These are phyloP conservation scores for Knoxdaviesia capensis DNA, from an alignment of 2,329 filamentous ascomycete genomes.

Conservation along the genomic window DNA sequence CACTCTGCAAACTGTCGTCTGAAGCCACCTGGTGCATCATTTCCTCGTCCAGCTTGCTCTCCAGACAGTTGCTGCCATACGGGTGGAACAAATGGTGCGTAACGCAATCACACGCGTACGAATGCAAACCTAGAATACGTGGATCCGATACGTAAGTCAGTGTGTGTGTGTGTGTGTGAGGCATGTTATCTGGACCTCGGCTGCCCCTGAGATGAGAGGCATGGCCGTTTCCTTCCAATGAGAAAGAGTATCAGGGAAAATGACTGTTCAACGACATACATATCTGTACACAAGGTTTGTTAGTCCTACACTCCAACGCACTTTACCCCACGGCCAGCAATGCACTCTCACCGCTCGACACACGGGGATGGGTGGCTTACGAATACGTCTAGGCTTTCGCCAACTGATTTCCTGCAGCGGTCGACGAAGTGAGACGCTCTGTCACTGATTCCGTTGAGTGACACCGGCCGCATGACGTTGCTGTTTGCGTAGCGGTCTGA, in stretches of 20 bases:
- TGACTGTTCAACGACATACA: slow-evolving; percentile 11
- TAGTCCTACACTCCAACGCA: too few relatives aligned
- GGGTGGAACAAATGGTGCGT: slow-evolving; percentile 52
- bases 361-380: slow-evolving; percentile 16
- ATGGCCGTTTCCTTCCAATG: slow-evolving; percentile 5
- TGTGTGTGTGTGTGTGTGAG: too few relatives aligned
- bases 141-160: not conserved
- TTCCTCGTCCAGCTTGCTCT: slow-evolving; percentile 31
- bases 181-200: too few relatives aligned
- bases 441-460: slow-evolving; percentile 35
- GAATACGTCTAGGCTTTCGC: slow-evolving; percentile 36
- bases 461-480: slow-evolving; percentile 36
- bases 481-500: slow-evolving; percentile 50
- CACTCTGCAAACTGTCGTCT: slow-evolving; percentile 47
- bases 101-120: slow-evolving; percentile 49
- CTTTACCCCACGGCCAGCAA: too few relatives aligned
- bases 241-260: slow-evolving; percentile 3
- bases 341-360: too few relatives aligned
- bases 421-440: slow-evolving; percentile 33
- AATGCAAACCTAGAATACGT: slow-evolving; percentile 24
- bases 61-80: slow-evolving; percentile 39
- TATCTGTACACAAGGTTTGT: slow-evolving; percentile 3
- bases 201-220: too few relatives aligned
- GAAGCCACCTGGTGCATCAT: slow-evolving; percentile 51
- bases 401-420: slow-evolving; percentile 24